These are phyloP conservation scores for Byssochlamys sp. DNA, from an alignment of 2,329 filamentous ascomycete species.

Conservation along the genomic window DNA sequence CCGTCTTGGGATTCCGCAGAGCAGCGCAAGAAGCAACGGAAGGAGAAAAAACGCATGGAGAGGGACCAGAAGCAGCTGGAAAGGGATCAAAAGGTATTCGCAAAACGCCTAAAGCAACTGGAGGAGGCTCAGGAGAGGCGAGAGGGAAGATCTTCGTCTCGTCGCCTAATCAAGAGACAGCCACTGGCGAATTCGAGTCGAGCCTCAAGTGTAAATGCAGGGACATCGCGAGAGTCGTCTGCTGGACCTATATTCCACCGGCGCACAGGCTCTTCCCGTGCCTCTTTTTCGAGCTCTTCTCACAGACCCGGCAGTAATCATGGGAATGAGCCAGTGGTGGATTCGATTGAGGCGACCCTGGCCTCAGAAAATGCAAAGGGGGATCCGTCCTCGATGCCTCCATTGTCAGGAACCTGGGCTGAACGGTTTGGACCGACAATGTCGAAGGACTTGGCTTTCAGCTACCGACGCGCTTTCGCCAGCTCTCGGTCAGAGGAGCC, in stretches of 20 bases:
- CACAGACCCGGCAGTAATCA: slow-evolving; percentile 9
- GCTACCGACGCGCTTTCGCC: slow-evolving; percentile 11
- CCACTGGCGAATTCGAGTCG: slow-evolving; percentile 20
- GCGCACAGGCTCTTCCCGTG: slow-evolving; percentile 18
- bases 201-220: slow-evolving; percentile 21
- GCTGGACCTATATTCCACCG: slow-evolving; percentile 16
- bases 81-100: slow-evolving; percentile 13
- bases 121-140: slow-evolving; percentile 15
- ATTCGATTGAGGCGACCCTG: not conserved
- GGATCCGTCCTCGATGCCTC: slow-evolving; percentile 6
- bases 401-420: slow-evolving; percentile 16
- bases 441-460: slow-evolving; percentile 19
- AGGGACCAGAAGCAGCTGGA: slow-evolving; percentile 22
- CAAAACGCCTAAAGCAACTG: slow-evolving; percentile 11
- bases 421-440: slow-evolving; percentile 22
- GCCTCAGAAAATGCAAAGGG: not conserved
- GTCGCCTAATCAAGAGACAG: slow-evolving; percentile 28
- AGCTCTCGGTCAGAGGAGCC: slow-evolving; percentile 6
- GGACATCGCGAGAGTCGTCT: slow-evolving; percentile 15
- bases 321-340: not conserved
- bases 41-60: slow-evolving; percentile 22
- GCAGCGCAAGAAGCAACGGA: slow-evolving; percentile 17
- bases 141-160: slow-evolving; percentile 10
- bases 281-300: slow-evolving; percentile 18
- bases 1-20: slow-evolving; percentile 13